Base-by-base conservation (phyloP, 805 yeast genomes). In the Ogataea zsoltii region DNA sequence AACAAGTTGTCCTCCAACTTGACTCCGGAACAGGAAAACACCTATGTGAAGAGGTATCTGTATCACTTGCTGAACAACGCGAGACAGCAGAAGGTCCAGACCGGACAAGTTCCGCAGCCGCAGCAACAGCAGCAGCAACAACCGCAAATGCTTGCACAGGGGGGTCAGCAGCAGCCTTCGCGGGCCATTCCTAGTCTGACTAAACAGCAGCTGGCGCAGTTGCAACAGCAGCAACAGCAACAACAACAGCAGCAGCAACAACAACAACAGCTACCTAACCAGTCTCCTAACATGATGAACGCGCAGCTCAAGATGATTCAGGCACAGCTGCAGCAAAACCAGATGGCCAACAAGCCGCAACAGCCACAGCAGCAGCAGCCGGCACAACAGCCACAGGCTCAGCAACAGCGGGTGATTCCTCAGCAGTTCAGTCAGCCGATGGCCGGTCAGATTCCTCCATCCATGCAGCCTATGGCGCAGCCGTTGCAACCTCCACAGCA, bases 21-120 rank as follows among this genome's bases (percentile, higher is more conserved):
- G 26, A 56, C 68, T 2, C 65, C 57, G 1, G 70, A 65, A 38
- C 69, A 68, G 44, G 68, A 67, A 34, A 62, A 56, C 36, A 55
- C 56, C n/a, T 68, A 63, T 44, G 61, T 65, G 30, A 63, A 60
- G 44, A 63, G 61, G 38, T 68, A 62, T 46, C 46, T 68, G 41
- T 51, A 58, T 33, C 69, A 65, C 41, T 44, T 62, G 16, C 42
- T 65, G 30, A 56, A 50, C 37, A 48, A 43, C 37, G 48, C 50
- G 3, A 45, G 51, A 34, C 58, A 53, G 41, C 49, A 41, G 21
- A 49, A 53, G 33, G 41, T 38, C 7, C 45, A 44, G 16, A 30
- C 25, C 1, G 25, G 21, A 13, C 53, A 44, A 12, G 31, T 18
- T 12, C 42, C 23, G 15, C 52, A 48, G 43, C 51, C 52, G 23